Percentiles rank a stretch among this genome's conserved stretches.
Evolutionary conservation across 495 filamentous ascomycete species (phyloP).

Genomic region (Staphylotrichum tortipilum): DNA sequence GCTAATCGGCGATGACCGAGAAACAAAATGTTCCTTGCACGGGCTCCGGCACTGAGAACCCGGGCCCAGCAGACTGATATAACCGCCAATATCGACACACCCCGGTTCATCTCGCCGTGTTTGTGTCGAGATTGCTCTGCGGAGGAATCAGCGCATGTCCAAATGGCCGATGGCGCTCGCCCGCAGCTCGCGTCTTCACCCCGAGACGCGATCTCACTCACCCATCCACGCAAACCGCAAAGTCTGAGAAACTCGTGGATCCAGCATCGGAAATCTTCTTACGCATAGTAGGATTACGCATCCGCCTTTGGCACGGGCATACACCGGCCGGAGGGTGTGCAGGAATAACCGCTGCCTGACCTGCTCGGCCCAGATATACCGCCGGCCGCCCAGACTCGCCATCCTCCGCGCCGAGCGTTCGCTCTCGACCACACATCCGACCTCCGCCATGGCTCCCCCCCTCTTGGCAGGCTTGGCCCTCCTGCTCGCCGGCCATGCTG

Average conservation of each 20-base stretch:
- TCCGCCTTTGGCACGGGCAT: background rate
- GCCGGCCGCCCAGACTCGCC: background rate
- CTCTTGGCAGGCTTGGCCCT: constrained; percentile 23
- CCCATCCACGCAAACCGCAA: background rate
- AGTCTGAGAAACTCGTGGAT: background rate
- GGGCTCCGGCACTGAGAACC: background rate
- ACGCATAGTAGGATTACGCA: background rate
- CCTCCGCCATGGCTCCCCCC: constrained; percentile 10
- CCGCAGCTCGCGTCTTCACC: background rate
- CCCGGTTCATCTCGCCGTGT: constrained; percentile 1
- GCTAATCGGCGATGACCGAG: too few relatives aligned
- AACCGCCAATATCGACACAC: constrained; percentile 14
- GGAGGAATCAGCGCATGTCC: constrained; percentile 6
- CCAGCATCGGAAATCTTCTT: too few relatives aligned
- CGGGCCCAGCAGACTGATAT: constrained; percentile 6
- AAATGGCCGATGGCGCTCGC: background rate
- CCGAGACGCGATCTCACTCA: too few relatives aligned
- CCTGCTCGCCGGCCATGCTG: constrained; percentile 16
- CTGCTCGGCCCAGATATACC: background rate
- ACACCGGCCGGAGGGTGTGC: background rate
- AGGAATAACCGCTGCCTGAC: background rate
- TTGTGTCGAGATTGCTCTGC: constrained; percentile 20
- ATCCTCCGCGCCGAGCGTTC: background rate
- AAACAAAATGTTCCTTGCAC: background rate
- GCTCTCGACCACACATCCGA: background rate